Evolutionary conservation across 2,329 filamentous ascomycete genomes (phyloP), one percentile per base, ranked within the genome.

Genomic region (Geosmithia flava): DNA sequence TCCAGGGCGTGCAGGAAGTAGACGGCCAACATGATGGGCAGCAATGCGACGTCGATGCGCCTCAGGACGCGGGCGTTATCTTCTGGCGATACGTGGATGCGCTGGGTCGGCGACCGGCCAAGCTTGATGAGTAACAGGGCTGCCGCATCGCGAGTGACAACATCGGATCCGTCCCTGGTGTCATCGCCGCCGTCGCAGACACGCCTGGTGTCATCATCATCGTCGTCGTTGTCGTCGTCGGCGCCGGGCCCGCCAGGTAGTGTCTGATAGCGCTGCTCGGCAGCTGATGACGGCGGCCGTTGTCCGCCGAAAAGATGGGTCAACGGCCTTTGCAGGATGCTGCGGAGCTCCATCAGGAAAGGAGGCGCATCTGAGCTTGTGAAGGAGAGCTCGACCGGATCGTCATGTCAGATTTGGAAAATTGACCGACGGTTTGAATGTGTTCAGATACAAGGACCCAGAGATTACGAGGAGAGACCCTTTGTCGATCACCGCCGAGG

Each of bases 1-100:
- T 83, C 80, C 6, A 82, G 66, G 11, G 72, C 73, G 53, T 83
- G 80, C 0, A 83, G 68, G 55, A 78, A 81, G 60, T 83, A 83
- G 19, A 81, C 75, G 7, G 69, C 68, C 11, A 82, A 64, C 49
- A 83, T 72, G 46, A 71, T 58, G 1, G 65, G 61, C 7, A 70
- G 60, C 20, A 71, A 59, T 8, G 63, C 63, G 23, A 61, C 49
- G 55, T 71, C 68, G 51, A 70, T 70, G 39, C 58, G 59, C 6
- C 64, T 58, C 8, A 67, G 58, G 44, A 67, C 57, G 33, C 63
- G 60, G 3, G 57, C 55, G 42, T 66, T 57, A 45, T 67, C 63
- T 43, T 57, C 59, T 4, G 64, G 55, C 0, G 63, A 59, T 20
- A 67, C 51, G 44, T 51, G 45, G 44, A 66, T 53, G 44, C 55